A percentile compares a stretch with the other conserved stretches of the same genome.
Evolutionary conservation across 2,329 filamentous ascomycete genomes (phyloP).

Genomic region (Penicillium sp.): DNA sequence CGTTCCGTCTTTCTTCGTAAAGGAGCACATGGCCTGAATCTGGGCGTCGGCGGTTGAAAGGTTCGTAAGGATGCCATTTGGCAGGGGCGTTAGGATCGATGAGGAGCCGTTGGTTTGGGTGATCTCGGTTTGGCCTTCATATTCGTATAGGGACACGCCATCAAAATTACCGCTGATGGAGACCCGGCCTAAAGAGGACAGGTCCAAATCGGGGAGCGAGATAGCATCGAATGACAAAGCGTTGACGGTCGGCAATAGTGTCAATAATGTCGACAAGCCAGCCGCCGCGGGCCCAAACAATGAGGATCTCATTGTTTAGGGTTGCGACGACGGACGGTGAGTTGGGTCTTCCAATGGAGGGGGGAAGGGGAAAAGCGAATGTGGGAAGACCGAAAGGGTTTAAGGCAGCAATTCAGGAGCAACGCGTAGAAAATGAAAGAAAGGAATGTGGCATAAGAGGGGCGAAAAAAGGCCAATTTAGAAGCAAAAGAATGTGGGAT

Average conservation of each 20-base stretch:
- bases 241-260: slow-evolving; percentile 27
- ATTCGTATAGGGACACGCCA: slow-evolving; percentile 87
- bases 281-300: slow-evolving; percentile 47
- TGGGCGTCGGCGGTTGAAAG: slow-evolving; percentile 77
- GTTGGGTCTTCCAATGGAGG: slow-evolving; percentile 4
- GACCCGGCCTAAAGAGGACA: slow-evolving; percentile 75
- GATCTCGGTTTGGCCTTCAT: slow-evolving; percentile 70
- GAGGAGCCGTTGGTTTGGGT: slow-evolving; percentile 70
- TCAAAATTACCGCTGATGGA: slow-evolving; percentile 87
- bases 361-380: slow-evolving; percentile 14
- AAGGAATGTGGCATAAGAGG: slow-evolving; percentile 10
- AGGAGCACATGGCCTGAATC: slow-evolving; percentile 85
- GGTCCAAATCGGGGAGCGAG: slow-evolving; percentile 58
- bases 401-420: slow-evolving; percentile 21
- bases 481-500: slow-evolving; percentile 14
- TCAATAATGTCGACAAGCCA: slow-evolving; percentile 35
- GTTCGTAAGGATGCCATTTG: slow-evolving; percentile 78
- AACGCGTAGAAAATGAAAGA: slow-evolving; percentile 18
- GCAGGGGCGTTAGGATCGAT: slow-evolving; percentile 76
- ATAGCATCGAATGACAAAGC: slow-evolving; percentile 39
- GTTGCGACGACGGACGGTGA: slow-evolving; percentile 37
- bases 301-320: slow-evolving; percentile 47
- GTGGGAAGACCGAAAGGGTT: slow-evolving; percentile 13
- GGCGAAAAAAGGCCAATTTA: slow-evolving; percentile 2
- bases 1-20: slow-evolving; percentile 65